A percentile compares a stretch with the other conserved stretches of the same genome.
These are phyloP conservation scores for Apiospora pterosperma DNA, from an alignment of 2,329 filamentous ascomycete genomes.

Conservation along the genomic window DNA sequence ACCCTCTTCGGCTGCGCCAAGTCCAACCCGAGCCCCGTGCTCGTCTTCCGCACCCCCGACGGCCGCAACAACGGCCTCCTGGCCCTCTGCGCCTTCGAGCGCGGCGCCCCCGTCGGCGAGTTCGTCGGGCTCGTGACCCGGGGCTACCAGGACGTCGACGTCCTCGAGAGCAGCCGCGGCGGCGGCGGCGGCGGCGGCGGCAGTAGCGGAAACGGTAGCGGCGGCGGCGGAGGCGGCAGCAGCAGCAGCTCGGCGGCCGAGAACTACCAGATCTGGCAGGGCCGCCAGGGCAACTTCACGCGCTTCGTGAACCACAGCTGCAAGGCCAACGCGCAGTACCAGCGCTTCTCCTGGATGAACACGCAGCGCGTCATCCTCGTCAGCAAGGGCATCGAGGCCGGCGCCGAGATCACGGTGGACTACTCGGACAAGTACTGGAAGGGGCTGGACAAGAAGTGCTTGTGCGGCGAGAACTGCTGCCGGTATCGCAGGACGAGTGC, in stretches of 20 bases:
- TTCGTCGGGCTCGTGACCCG: conserved; percentile 54
- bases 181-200: conserved; percentile 9
- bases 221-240: no score
- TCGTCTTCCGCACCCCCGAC: conserved; percentile 48
- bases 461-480: conserved; percentile 51
- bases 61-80: conserved; percentile 53
- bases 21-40: conserved; percentile 38
- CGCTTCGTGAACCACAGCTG: conserved; percentile 59
- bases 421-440: conserved; percentile 58
- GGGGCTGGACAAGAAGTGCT: conserved; percentile 50
- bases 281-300: conserved; percentile 52
- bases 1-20: conserved; percentile 45
- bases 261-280: conserved; percentile 58
- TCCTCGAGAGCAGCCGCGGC: conserved; percentile 47
- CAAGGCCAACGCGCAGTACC: conserved; percentile 53
- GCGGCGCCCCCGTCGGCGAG: conserved; percentile 50
- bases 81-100: conserved; percentile 44
- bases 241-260: not conserved
- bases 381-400: conserved; percentile 50
- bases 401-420: conserved; percentile 53
- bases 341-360: conserved; percentile 54
- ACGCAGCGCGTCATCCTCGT: conserved; percentile 53
- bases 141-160: conserved; percentile 47
- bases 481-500: conserved; percentile 29
- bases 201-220: no score